Conservation (phyloP, 495 filamentous ascomycete species). For the Xylaria castorea region DNA sequence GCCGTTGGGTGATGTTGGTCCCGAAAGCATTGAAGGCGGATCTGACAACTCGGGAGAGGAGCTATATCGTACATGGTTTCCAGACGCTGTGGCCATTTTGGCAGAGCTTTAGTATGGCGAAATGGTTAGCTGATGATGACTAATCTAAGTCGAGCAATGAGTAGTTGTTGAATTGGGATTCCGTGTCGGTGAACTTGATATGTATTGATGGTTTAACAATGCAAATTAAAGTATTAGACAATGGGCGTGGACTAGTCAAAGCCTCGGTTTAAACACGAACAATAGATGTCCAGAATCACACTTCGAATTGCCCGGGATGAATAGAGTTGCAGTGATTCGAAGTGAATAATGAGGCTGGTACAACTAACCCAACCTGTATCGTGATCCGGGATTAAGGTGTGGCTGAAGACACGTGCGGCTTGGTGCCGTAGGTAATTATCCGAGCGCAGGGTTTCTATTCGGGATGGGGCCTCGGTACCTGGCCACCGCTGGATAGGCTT, state of each 20-base stretch:
- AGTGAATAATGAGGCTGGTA: not conserved
- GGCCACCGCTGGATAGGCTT: not conserved
- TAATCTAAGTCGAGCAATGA: not conserved
- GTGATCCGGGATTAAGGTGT: constrained; percentile 14
- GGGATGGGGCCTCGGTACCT: constrained; percentile 18
- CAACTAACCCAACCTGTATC: constrained; percentile 6
- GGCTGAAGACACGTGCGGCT: constrained; percentile 22
- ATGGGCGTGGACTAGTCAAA: not conserved
- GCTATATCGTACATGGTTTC: constrained; percentile 33
- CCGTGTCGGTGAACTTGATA: not conserved
- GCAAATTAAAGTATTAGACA: constrained; percentile 13
- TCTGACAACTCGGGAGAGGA: constrained; percentile 43
- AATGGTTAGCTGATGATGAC: constrained; percentile 7
- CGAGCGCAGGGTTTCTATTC: not conserved
- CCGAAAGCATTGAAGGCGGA: constrained; percentile 41
- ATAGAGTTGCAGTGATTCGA: not conserved
- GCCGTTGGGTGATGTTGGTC: constrained; percentile 33
- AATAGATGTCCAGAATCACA: not conserved
- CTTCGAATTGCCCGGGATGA: not conserved
- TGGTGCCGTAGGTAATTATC: constrained; percentile 9
- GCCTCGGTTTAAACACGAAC: not conserved
- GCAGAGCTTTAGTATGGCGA: not conserved
- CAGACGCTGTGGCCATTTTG: constrained; percentile 37
- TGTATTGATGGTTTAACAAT: not conserved
- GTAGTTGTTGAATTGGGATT: not conserved